Evolutionary conservation across 129 eudicot species (phyloP), one percentile per base, ranked within the genome.

Genomic region (Artemisia annua): DNA sequence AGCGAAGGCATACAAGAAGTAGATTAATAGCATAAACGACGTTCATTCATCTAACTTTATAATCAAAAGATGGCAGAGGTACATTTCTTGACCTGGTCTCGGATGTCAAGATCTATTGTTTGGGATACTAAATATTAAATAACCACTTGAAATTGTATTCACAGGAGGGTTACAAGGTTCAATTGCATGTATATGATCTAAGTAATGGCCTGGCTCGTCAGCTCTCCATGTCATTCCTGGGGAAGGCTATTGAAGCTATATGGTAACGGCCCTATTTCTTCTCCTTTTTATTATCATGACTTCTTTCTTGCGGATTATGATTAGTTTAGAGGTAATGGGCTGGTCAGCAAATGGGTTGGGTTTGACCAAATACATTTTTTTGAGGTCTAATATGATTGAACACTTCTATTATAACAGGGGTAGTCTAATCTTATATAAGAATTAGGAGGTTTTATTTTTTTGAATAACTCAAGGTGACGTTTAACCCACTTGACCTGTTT

Each of bases 151-250:
- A 39, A 2, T 64, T 71, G 2, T 19, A 18, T 30, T 56, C 50
- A 75, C 89, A 88, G 97, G 96, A 92, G 64, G 87, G 87, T 49
- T 64, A 85, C 77, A 89, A 84, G 76, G 98, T 92, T 32, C 65
- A 73, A 22, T 79, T 92, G 80, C 86, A 92, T 59, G 90, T 80
- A 8, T 92, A 92, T 69, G 98, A 92, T 74, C 67, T 92, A 61
- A 92, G 98, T 68, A 87, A 84, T 48, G 98, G 98, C 17, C 72
- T 89, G 49, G 98, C 98, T 69, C 91, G 95, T n/a, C 98, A 92
- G 60, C 82, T 92, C 49, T 92, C 98, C 15, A 85, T 85, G 70
- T 80, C 95, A 28, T 89, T 92, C 75, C 78, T 92, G 20, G 98
- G 98, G 51, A 92, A 89, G 80, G 86, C 85, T 53, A 92, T 92